These are phyloP conservation scores for Syzygium malaccense DNA, from an alignment of 441 rosid species.

Conservation along the genomic window DNA sequence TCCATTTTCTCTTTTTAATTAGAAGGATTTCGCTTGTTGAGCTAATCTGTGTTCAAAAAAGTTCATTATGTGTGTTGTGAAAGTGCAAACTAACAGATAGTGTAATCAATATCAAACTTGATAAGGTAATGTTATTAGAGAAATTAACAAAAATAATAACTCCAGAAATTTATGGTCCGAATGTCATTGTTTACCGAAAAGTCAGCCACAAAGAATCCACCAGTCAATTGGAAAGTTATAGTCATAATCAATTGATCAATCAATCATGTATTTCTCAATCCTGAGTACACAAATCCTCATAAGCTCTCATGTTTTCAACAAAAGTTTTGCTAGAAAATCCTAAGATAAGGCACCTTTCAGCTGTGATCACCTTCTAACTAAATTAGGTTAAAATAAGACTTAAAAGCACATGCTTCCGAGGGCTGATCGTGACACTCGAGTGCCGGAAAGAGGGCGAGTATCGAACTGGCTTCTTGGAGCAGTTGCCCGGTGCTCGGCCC, in stretches of 20 bases:
- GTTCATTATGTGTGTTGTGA: neutral
- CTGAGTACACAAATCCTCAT: neutral
- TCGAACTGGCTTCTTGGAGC: neutral
- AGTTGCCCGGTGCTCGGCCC: neutral
- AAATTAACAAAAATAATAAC: neutral
- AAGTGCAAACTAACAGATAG: neutral
- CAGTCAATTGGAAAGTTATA: neutral
- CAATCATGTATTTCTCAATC: neutral
- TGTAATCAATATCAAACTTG: neutral
- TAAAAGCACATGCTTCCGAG: neutral
- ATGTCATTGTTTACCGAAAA: neutral
- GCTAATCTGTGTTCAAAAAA: neutral
- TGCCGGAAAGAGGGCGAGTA: neutral
- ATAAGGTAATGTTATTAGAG: neutral
- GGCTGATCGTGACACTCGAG: neutral
- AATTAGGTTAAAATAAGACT: neutral
- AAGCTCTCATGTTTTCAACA: neutral
- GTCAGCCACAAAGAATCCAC: neutral
- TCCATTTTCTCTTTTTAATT: neutral
- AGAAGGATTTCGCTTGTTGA: neutral
- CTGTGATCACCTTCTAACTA: neutral
- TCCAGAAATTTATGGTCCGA: neutral
- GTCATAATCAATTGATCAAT: neutral
- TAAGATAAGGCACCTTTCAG: neutral
- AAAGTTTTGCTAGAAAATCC: neutral